These are phyloP conservation scores for Xylaria curta DNA, from an alignment of 495 filamentous ascomycete species.

Conservation along the genomic window DNA sequence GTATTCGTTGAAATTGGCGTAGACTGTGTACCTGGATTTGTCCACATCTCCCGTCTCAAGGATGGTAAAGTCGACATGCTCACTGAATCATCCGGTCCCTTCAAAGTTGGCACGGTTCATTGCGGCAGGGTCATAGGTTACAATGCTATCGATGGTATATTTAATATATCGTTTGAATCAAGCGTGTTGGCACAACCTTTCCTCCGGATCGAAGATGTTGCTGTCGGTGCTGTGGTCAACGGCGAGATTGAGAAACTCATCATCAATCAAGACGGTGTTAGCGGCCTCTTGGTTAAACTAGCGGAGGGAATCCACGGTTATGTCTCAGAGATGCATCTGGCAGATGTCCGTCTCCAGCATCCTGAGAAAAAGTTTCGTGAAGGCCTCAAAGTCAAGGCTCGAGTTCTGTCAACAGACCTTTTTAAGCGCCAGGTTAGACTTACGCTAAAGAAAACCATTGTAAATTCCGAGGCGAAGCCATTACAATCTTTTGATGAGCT, in stretches of 20 bases:
- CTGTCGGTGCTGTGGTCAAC: conserved; percentile 78
- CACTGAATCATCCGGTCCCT: conserved; percentile 74
- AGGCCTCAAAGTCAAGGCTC: conserved; percentile 79
- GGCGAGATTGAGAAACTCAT: conserved; percentile 86
- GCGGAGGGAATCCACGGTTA: conserved; percentile 86
- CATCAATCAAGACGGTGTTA: conserved; percentile 72
- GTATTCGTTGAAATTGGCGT: conserved; percentile 83
- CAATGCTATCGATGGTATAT: conserved; percentile 84
- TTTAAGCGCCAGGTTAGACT: conserved; percentile 80
- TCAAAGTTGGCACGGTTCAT: conserved; percentile 77
- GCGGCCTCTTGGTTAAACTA: conserved; percentile 79
- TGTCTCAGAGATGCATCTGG: conserved; percentile 85
- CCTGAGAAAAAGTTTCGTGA: conserved; percentile 96
- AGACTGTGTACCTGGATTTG: conserved; percentile 77
- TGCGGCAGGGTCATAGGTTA: conserved; percentile 84
- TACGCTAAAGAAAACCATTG: conserved; percentile 90
- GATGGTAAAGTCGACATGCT: conserved; percentile 86
- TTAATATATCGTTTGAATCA: conserved; percentile 82
- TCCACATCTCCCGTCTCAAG: conserved; percentile 88
- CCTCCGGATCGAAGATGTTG: conserved; percentile 86
- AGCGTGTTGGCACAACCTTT: conserved; percentile 85
- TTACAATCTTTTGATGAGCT: conserved; percentile 79
- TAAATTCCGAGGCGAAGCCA: conserved; percentile 80
- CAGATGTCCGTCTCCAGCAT: conserved; percentile 85
- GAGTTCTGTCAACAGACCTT: conserved; percentile 81